Conservation (phyloP, 768 basidiomycete species). For the Amanita pallidorosea region DNA sequence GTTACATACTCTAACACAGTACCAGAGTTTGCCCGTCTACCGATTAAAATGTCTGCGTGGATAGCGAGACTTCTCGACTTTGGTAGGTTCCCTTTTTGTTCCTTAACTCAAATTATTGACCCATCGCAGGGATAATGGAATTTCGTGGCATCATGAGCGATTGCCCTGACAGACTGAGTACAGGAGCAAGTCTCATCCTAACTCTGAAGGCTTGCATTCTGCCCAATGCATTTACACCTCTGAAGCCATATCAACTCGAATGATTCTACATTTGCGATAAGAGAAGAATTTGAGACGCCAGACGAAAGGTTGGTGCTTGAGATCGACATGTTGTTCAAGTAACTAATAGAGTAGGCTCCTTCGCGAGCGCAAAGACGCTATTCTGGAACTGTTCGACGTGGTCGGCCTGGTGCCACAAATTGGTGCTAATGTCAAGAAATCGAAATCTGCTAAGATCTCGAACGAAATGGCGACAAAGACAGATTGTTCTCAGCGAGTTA, state of each 20-base stretch:
- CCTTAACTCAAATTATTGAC: not conserved
- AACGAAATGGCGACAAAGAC: slow-evolving; percentile 7
- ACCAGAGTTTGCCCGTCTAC: slow-evolving; percentile 72
- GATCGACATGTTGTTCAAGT: not conserved
- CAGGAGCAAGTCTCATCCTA: slow-evolving; percentile 70
- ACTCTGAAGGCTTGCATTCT: slow-evolving; percentile 66
- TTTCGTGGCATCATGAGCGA: slow-evolving; percentile 69
- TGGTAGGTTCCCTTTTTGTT: slow-evolving; percentile 25
- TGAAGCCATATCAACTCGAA: slow-evolving; percentile 24
- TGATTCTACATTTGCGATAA: slow-evolving; percentile 34
- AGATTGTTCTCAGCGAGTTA: slow-evolving; percentile 23
- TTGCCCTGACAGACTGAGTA: slow-evolving; percentile 58
- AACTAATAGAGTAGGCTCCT: slow-evolving; percentile 29
- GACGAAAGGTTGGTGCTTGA: slow-evolving; percentile 45
- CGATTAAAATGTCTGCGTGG: slow-evolving; percentile 63
- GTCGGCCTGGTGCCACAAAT: slow-evolving; percentile 59
- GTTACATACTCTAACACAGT: slow-evolving; percentile 3
- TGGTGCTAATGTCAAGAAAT: slow-evolving; percentile 25
- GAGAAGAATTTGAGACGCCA: slow-evolving; percentile 70
- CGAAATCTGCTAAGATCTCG: slow-evolving; percentile 25
- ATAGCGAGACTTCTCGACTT: slow-evolving; percentile 64
- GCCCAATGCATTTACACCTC: slow-evolving; percentile 53
- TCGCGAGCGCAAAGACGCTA: slow-evolving; percentile 67
- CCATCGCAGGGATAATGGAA: slow-evolving; percentile 44
- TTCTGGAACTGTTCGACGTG: slow-evolving; percentile 63